Evolutionary conservation across 352 stramenopile species (phyloP).

Genomic region (Pythium aristosporum): DNA sequence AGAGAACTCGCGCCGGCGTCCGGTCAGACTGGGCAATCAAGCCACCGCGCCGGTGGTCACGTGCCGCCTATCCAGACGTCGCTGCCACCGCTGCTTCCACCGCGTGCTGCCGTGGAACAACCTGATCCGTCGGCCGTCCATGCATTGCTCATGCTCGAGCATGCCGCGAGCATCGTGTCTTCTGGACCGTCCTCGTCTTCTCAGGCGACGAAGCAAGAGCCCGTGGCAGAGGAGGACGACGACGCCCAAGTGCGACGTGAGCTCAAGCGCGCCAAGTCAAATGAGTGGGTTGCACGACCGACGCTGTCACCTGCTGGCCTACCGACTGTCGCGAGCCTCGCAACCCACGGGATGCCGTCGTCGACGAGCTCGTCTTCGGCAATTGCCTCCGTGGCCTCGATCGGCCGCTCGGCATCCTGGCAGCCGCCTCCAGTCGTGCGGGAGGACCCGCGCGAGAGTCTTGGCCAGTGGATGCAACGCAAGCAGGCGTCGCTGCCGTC

Average conservation of each 20-base stretch:
- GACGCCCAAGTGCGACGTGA: slow-evolving; percentile 16
- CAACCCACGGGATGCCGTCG: not conserved
- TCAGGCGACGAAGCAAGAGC: not conserved
- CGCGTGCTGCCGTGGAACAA: slow-evolving; percentile 5
- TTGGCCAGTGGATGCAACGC: slow-evolving; percentile 23
- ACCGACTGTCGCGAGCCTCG: slow-evolving; percentile 10
- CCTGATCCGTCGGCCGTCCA: slow-evolving; percentile 20
- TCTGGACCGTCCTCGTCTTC: not conserved
- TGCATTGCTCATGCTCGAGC: slow-evolving; percentile 21
- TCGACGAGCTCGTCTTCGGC: slow-evolving; percentile 3
- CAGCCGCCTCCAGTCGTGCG: slow-evolving; percentile 8
- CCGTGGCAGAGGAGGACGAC: not conserved
- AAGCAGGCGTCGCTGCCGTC: slow-evolving; percentile 24
- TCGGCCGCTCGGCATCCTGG: slow-evolving; percentile 22
- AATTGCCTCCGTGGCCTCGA: slow-evolving; percentile 5
- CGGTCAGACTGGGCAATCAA: not conserved
- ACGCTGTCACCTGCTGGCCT: slow-evolving; percentile 15
- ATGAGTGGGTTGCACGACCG: slow-evolving; percentile 22
- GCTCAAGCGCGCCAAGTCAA: slow-evolving; percentile 27
- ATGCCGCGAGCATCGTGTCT: slow-evolving; percentile 7
- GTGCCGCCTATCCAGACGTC: slow-evolving; percentile 16
- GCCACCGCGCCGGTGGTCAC: not conserved
- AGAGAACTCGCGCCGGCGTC: slow-evolving; percentile 11
- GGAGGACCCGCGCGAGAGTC: slow-evolving; percentile 15
- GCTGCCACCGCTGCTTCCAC: slow-evolving; percentile 18